Evolutionary conservation across 2,329 filamentous ascomycete genomes (phyloP).

Genomic region (Ciborinia camelliae): DNA sequence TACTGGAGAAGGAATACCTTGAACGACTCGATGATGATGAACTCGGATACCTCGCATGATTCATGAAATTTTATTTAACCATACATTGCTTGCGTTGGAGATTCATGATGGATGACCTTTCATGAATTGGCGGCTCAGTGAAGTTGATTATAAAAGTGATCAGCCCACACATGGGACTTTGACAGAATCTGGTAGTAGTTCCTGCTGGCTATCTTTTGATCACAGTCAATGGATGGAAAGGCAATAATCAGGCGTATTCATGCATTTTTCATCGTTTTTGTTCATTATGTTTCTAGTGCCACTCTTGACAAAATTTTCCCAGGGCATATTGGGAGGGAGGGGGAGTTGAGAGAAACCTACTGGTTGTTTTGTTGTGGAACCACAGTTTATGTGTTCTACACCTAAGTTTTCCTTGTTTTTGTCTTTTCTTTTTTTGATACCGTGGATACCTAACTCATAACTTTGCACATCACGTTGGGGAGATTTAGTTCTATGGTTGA

Average conservation of each 20-base stretch:
- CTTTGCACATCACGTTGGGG: constrained; percentile 4
- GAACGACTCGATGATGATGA: constrained; percentile 94
- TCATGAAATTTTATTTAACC: not conserved
- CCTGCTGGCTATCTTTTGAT: constrained; percentile 5
- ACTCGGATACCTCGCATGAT: constrained; percentile 86
- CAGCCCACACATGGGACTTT: not conserved
- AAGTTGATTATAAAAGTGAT: constrained; percentile 16
- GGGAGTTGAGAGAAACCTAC: constrained; percentile 6
- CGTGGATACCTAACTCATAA: constrained; percentile 7
- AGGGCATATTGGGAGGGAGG: constrained; percentile 6
- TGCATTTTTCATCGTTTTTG: constrained; percentile 10
- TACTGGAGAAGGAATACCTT: constrained; percentile 98
- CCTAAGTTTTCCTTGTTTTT: not conserved
- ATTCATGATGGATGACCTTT: constrained; percentile 13
- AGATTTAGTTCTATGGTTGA: not conserved
- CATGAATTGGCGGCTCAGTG: constrained; percentile 14
- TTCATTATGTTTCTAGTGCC: constrained; percentile 6
- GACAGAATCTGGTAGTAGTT: constrained; percentile 3
- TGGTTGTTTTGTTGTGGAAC: not conserved
- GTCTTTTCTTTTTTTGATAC: constrained; percentile 9
- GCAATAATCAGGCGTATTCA: constrained; percentile 10
- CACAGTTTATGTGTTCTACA: constrained; percentile 1
- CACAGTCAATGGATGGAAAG: constrained; percentile 2
- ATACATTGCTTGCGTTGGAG: constrained; percentile 7
- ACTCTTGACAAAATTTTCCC: constrained; percentile 3